These are phyloP conservation scores for Cylindrotheca closterium DNA, from an alignment of 108 stramenopile genomes.

Conservation along the genomic window DNA sequence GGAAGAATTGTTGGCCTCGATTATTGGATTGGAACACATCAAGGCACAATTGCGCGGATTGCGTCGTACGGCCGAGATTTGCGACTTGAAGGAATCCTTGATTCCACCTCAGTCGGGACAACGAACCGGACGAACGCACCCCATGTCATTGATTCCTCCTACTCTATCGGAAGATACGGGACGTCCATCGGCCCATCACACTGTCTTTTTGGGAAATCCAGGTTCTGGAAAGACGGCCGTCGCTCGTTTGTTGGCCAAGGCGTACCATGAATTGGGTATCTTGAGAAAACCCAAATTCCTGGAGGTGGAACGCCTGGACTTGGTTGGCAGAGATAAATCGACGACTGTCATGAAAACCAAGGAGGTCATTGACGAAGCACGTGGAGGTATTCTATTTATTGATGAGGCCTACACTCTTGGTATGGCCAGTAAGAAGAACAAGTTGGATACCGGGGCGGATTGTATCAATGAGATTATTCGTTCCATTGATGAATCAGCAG, in stretches of 20 bases:
- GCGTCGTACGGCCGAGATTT: conserved; percentile 84
- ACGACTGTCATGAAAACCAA: conserved; percentile 75
- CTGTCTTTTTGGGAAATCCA: conserved; percentile 86
- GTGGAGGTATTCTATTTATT: conserved; percentile 77
- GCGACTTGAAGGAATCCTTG: conserved; percentile 79
- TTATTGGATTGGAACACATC: conserved; percentile 79
- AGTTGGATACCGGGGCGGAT: conserved; percentile 78
- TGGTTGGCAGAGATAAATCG: conserved; percentile 82
- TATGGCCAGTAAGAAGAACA: not conserved
- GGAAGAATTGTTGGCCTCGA: conserved; percentile 56
- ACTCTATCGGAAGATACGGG: conserved; percentile 31
- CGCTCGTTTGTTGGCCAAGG: conserved; percentile 62
- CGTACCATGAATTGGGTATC: conserved; percentile 78
- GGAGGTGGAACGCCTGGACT: conserved; percentile 55
- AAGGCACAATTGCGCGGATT: conserved; percentile 83
- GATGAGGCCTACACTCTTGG: conserved; percentile 77
- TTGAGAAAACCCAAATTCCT: conserved; percentile 60
- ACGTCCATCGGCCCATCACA: conserved; percentile 55
- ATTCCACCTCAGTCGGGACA: conserved; percentile 76
- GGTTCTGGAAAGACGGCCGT: conserved; percentile 90
- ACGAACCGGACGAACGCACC: conserved; percentile 12
- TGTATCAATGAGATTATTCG: conserved; percentile 75
- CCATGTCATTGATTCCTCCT: conserved; percentile 32
- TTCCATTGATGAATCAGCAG: conserved; percentile 45
- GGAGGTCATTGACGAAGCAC: conserved; percentile 62